Conservation (phyloP, 225 moss, liverwort and hornwort species). For the Sphagnum tenellum region DNA sequence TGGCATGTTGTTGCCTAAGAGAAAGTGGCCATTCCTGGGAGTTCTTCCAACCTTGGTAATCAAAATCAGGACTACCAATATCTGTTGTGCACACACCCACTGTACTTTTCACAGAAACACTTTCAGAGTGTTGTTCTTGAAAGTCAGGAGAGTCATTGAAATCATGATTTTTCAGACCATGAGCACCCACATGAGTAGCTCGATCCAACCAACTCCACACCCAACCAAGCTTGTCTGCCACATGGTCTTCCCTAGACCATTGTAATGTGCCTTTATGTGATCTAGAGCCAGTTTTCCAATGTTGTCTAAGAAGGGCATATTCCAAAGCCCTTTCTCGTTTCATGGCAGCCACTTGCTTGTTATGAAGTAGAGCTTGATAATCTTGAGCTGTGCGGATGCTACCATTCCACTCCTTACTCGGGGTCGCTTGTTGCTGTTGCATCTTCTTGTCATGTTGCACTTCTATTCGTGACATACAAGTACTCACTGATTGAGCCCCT, state of each 20-base stretch:
- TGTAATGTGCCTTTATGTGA: conserved; percentile 20
- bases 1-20: conserved; percentile 33
- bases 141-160: conserved; percentile 20
- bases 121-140: conserved; percentile 15
- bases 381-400: conserved; percentile 36
- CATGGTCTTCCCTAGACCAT: conserved; percentile 19
- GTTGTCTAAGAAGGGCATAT: conserved; percentile 30
- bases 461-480: conserved; percentile 28
- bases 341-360: conserved; percentile 29
- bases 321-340: conserved; percentile 43
- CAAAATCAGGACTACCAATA: conserved; percentile 18
- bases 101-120: conserved; percentile 31
- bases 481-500: conserved; percentile 23
- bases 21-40: conserved; percentile 37
- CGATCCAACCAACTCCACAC: conserved; percentile 47
- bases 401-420: conserved; percentile 41
- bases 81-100: conserved; percentile 32
- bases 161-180: conserved; percentile 25
- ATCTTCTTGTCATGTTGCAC: conserved; percentile 10
- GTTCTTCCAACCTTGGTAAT: conserved; percentile 25
- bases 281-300: conserved; percentile 29
- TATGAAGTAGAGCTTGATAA: conserved; percentile 31
- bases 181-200: conserved; percentile 34
- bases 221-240: conserved; percentile 44
- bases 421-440: conserved; percentile 7